phyloP scores from a whole-genome alignment of 805 yeast genomes.

The Candida schatavii region DNA sequence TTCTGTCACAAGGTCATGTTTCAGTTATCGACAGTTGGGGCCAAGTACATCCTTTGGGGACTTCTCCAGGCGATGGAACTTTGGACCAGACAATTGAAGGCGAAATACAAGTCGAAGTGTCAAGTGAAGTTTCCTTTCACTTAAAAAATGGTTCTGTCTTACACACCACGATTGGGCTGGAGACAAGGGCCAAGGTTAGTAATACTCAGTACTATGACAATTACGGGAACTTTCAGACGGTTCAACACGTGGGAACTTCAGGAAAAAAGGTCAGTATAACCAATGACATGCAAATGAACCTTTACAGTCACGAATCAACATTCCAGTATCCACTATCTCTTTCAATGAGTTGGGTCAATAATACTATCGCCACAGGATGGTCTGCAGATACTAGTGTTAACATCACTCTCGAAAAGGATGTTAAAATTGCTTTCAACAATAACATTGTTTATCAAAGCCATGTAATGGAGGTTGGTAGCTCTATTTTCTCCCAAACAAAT shows the following conservation, averaged over 20 bases:
- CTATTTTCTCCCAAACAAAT: background rate
- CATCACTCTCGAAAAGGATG: background rate
- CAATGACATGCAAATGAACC: no score
- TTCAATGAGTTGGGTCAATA: background rate
- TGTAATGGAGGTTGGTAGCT: background rate
- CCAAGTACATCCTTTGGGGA: constrained; percentile 22
- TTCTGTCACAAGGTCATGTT: constrained; percentile 33
- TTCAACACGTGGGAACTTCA: constrained; percentile 13
- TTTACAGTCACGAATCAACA: constrained; percentile 13
- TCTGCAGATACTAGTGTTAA: background rate
- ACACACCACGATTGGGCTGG: constrained; percentile 20
- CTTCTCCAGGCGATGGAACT: constrained; percentile 23
- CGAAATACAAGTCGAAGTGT: constrained; percentile 24
- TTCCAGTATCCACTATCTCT: constrained; percentile 5
- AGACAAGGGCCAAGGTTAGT: constrained; percentile 22
- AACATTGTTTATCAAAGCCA: background rate
- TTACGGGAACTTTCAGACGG: constrained; percentile 36
- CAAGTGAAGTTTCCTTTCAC: constrained; percentile 26
- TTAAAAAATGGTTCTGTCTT: constrained; percentile 30
- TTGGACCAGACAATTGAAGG: constrained; percentile 35
- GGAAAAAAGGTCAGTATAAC: constrained; percentile 8
- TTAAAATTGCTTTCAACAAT: background rate
- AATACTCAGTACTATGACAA: constrained; percentile 31
- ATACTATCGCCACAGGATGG: background rate
- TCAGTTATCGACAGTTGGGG: constrained; percentile 17